A percentile compares a stretch with the other conserved stretches of the same genome.
phyloP scores from a whole-genome alignment of 164 flowering plant genomes.

The Annona squamosa region DNA sequence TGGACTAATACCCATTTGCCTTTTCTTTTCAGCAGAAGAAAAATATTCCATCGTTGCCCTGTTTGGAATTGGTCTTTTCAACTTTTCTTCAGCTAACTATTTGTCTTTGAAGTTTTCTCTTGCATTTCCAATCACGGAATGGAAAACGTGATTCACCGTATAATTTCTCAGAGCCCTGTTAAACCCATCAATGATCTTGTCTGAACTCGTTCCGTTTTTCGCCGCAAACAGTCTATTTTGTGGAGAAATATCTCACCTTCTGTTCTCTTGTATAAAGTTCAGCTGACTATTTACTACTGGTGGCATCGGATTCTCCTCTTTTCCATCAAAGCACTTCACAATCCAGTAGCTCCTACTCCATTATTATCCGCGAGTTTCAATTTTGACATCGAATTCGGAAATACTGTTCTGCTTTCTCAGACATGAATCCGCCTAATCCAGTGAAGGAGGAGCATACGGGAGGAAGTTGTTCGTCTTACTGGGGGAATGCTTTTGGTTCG shows the following conservation, averaged over 20 bases:
- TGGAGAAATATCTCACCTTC: not conserved
- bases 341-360: not conserved
- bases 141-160: too few relatives aligned
- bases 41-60: too few relatives aligned
- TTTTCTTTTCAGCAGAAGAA: too few relatives aligned
- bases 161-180: too few relatives aligned
- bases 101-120: too few relatives aligned
- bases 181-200: not conserved
- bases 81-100: too few relatives aligned
- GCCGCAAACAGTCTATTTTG: not conserved
- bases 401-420: not conserved
- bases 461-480: conserved; percentile 10
- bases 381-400: not conserved
- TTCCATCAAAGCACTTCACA: not conserved
- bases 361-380: conserved; percentile 9
- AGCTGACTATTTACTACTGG: not conserved
- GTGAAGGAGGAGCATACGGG: conserved; percentile 30
- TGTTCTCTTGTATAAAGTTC: not conserved
- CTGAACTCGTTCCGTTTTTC: too few relatives aligned
- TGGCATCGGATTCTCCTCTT: not conserved
- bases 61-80: too few relatives aligned
- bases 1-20: too few relatives aligned
- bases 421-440: conserved; percentile 22
- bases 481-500: conserved; percentile 4
- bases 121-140: too few relatives aligned